Conservation (phyloP, 257 asterid genomes). For the Fraxinus excelsior region DNA sequence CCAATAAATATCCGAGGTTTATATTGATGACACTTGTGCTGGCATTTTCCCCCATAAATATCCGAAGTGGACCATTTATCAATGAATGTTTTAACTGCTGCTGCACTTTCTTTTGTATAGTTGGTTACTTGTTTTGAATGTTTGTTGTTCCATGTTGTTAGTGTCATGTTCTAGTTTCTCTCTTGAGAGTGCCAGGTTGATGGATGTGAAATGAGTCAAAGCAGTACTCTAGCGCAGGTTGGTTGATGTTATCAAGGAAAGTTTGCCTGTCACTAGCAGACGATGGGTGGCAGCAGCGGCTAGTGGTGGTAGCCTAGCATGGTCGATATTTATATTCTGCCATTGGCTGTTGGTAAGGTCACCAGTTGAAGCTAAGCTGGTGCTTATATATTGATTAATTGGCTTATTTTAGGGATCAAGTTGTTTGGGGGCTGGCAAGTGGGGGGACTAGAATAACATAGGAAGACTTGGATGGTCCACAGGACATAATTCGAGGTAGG, state of each 20-base stretch:
- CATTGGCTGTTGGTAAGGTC: not conserved
- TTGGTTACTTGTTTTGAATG: not conserved
- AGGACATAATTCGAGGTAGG: not conserved
- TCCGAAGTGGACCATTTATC: not conserved
- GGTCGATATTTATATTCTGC: not conserved
- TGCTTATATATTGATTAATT: not conserved
- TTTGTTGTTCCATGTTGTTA: not conserved
- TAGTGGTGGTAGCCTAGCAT: not conserved
- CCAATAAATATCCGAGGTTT: not conserved
- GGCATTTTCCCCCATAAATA: not conserved
- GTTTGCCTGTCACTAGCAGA: not conserved
- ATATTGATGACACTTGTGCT: not conserved
- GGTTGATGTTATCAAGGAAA: not conserved
- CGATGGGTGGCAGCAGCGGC: not conserved
- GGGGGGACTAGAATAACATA: not conserved
- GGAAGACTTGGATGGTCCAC: not conserved
- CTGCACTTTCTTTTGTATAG: not conserved
- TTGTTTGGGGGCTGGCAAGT: slow-evolving; percentile 1
- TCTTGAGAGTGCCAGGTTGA: not conserved
- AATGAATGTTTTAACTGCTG: not conserved
- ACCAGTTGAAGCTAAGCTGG: not conserved
- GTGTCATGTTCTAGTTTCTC: not conserved
- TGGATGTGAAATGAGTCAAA: not conserved
- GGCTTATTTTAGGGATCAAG: not conserved
- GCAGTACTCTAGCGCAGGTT: not conserved